Evolutionary conservation across 2,329 filamentous ascomycete species (phyloP).

Genomic region (Lachnellula willkommii): DNA sequence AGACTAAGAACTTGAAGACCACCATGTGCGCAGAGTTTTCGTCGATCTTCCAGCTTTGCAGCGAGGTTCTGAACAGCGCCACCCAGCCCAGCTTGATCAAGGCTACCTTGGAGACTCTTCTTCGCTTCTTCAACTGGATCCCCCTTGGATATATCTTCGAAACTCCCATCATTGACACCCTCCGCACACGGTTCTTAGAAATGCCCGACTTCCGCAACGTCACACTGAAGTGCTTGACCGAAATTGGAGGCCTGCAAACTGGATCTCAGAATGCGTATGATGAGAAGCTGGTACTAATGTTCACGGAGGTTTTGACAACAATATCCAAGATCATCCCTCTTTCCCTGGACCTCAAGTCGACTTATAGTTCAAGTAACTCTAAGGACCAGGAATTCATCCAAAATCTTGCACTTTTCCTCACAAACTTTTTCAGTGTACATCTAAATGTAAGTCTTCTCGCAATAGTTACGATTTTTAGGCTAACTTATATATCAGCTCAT

Average conservation of each 20-base stretch:
- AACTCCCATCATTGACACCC: slow-evolving; percentile 89
- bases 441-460: slow-evolving; percentile 56
- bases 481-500: slow-evolving; percentile 57
- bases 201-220: slow-evolving; percentile 94
- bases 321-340: slow-evolving; percentile 92
- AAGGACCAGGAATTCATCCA: slow-evolving; percentile 97
- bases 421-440: slow-evolving; percentile 94
- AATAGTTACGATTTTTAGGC: slow-evolving; percentile 3
- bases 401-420: slow-evolving; percentile 91
- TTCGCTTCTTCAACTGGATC: slow-evolving; percentile 99
- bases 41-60: slow-evolving; percentile 95
- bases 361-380: slow-evolving; percentile 86
- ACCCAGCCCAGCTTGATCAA: slow-evolving; percentile 85
- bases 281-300: slow-evolving; percentile 96
- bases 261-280: slow-evolving; percentile 73
- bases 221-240: slow-evolving; percentile 92
- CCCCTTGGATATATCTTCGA: slow-evolving; percentile 98
- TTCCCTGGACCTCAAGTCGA: slow-evolving; percentile 81
- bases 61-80: slow-evolving; percentile 87
- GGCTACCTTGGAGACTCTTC: slow-evolving; percentile 90
- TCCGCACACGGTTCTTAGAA: slow-evolving; percentile 87
- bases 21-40: slow-evolving; percentile 99
- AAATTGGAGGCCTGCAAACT: slow-evolving; percentile 91
- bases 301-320: slow-evolving; percentile 89
- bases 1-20: slow-evolving; percentile 93